phyloP scores from a whole-genome alignment of 1,284 basidiomycete species.

The Melanopsichium pennsylvanicum region DNA sequence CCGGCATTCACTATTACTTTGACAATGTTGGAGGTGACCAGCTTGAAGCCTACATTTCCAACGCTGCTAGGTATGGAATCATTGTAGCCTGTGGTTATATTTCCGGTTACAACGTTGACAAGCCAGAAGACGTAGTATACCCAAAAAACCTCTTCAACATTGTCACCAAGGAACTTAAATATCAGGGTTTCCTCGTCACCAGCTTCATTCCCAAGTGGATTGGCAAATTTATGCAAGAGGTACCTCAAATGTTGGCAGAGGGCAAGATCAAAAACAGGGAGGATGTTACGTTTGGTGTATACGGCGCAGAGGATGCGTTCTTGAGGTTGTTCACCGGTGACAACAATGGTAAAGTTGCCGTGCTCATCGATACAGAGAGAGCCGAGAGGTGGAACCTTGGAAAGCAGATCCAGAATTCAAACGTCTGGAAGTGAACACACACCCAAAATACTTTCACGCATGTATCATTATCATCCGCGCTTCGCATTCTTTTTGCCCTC shows the following conservation, averaged over 20 bases:
- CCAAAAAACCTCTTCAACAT: conserved; percentile 52
- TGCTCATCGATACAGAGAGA: conserved; percentile 41
- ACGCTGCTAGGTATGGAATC: conserved; percentile 45
- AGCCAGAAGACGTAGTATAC: conserved; percentile 39
- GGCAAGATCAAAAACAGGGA: conserved; percentile 42
- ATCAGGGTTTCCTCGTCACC: conserved; percentile 42
- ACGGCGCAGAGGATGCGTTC: conserved; percentile 46
- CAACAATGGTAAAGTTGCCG: conserved; percentile 42
- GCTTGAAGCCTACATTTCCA: conserved; percentile 44
- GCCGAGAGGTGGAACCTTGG: conserved; percentile 44
- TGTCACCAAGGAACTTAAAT: conserved; percentile 42
- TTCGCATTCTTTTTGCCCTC: too few relatives aligned
- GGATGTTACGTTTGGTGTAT: conserved; percentile 45
- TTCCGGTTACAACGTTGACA: conserved; percentile 45
- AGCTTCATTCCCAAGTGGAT: conserved; percentile 39
- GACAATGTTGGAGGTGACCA: conserved; percentile 56
- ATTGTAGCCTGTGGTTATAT: conserved; percentile 51
- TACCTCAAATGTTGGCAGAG: conserved; percentile 40
- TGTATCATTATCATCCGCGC: too few relatives aligned
- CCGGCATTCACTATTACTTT: conserved; percentile 49
- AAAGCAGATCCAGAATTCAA: conserved; percentile 18
- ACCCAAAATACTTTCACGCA: too few relatives aligned
- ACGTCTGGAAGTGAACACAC: conserved; percentile 40
- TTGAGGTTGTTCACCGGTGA: conserved; percentile 42
- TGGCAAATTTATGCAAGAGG: conserved; percentile 28